A percentile compares a stretch with the other conserved stretches of the same genome.
phyloP scores from a whole-genome alignment of 768 basidiomycete species.

The Russula sp. region DNA sequence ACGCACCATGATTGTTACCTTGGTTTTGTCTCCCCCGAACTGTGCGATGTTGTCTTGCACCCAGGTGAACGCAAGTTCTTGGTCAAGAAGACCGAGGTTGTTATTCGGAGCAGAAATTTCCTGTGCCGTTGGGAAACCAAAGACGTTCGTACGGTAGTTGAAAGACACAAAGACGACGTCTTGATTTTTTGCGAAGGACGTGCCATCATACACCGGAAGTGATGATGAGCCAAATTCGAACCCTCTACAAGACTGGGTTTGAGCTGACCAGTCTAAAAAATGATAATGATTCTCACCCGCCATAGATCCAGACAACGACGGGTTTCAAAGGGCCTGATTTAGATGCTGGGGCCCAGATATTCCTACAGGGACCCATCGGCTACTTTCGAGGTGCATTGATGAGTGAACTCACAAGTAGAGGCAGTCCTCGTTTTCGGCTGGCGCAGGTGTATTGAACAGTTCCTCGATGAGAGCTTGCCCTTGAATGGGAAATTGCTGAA shows the following conservation, averaged over 20 bases:
- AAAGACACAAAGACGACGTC: conserved; percentile 17
- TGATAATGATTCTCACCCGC: conserved; percentile 10
- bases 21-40: conserved; percentile 55
- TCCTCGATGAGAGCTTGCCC: not conserved
- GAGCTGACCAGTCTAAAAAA: not conserved
- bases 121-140: conserved; percentile 15
- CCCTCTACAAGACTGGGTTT: not conserved
- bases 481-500: conserved; percentile 11
- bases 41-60: conserved; percentile 56
- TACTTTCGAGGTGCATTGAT: not conserved
- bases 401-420: conserved; percentile 2
- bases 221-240: conserved; percentile 5
- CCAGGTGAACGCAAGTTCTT: conserved; percentile 46
- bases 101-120: conserved; percentile 1
- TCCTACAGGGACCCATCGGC: not conserved
- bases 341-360: conserved; percentile 18
- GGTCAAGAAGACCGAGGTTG: conserved; percentile 19
- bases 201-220: conserved; percentile 11
- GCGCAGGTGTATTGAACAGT: not conserved
- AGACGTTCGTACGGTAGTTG: conserved; percentile 22
- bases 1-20: conserved; percentile 39
- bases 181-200: conserved; percentile 17
- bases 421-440: conserved; percentile 15
- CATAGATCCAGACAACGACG: conserved; percentile 20
- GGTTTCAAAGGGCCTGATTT: conserved; percentile 8